Evolutionary conservation across 257 asterid species (phyloP).

Genomic region (Solanum chilense): DNA sequence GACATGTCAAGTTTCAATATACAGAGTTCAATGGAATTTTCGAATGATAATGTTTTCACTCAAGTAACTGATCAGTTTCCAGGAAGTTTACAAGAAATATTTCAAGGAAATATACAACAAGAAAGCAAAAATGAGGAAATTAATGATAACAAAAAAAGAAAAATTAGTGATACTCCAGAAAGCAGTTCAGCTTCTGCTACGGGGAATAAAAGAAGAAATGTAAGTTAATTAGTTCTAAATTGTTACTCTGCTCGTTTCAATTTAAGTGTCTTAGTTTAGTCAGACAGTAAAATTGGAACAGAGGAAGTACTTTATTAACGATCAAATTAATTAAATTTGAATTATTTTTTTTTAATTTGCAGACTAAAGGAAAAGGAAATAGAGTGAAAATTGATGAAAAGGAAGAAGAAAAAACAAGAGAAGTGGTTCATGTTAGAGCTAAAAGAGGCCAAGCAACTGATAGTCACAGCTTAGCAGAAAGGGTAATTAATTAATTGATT

Average conservation of each 20-base stretch:
- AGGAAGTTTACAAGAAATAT: conserved; percentile 20
- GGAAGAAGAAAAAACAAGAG: conserved; percentile 35
- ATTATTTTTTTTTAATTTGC: neutral
- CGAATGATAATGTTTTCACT: conserved; percentile 13
- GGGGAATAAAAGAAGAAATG: conserved; percentile 25
- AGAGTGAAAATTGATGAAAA: conserved; percentile 21
- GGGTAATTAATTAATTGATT: conserved; percentile 34
- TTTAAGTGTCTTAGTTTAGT: neutral
- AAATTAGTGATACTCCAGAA: conserved; percentile 27
- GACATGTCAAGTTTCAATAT: conserved; percentile 11
- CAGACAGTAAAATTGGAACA: neutral
- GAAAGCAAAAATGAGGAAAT: conserved; percentile 33
- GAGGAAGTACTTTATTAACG: neutral
- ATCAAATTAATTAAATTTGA: neutral
- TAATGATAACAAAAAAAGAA: conserved; percentile 31
- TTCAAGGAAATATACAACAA: conserved; percentile 15
- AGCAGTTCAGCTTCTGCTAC: conserved; percentile 33
- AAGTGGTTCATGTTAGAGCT: conserved; percentile 91
- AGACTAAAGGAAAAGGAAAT: conserved; percentile 26
- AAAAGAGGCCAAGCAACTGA: conserved; percentile 91
- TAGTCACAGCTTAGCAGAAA: conserved; percentile 93
- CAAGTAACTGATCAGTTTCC: conserved; percentile 14
- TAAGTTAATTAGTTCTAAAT: conserved; percentile 1
- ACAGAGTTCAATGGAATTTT: conserved; percentile 23
- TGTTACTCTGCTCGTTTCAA: neutral